Base-by-base conservation (phyloP, 345 rosid species). In the Bretschneidera sinensis region DNA sequence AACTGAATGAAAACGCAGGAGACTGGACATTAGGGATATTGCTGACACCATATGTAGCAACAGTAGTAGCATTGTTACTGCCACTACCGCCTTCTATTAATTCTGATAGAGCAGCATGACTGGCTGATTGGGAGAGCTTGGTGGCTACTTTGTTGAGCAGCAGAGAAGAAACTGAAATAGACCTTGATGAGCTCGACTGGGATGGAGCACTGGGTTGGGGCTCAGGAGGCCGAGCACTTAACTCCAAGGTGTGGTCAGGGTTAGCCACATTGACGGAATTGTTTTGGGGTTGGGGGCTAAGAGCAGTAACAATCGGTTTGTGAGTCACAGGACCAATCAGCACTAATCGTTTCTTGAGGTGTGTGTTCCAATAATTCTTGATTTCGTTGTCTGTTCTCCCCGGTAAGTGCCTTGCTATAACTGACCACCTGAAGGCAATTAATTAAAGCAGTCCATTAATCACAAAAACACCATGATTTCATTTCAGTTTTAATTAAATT, bases 81-180 rank as follows among this genome's bases (percentile, higher is more conserved):
- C 54, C 65, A 6, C 21, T 71, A 22, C 33, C 21, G 35, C 39
- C 61, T 51, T 62, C 64, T 35, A 61, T 51, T 45, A 21, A 2
- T 5, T 50, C 58, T 23, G 64, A 66, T 24, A 62, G 58, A 48
- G 33, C 15, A 39, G 2, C 45, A 39, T 39, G 45, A 11, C 15
- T 39, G 6, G 16, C 16, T 7, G 45, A 4, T 4, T 2, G 45
- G 16, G 45, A 5, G 2, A 39, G 45, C 11, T 39, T 39, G 45
- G 45, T 39, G 11, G 45, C 45, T 11, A 39, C 45, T 39, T 39
- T 39, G 16, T 39, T 39, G 16, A 39, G 45, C 45, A 39, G 16
- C 45, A 4, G 11, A 14, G 45, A 5, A 39, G 45, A 39, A 7
- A 11, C 11, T 11, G 45, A 39, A 11, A 39, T 11, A 14, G 45